These are phyloP conservation scores for Achaetomium macrosporum DNA, from an alignment of 2,329 filamentous ascomycete species.

Conservation along the genomic window DNA sequence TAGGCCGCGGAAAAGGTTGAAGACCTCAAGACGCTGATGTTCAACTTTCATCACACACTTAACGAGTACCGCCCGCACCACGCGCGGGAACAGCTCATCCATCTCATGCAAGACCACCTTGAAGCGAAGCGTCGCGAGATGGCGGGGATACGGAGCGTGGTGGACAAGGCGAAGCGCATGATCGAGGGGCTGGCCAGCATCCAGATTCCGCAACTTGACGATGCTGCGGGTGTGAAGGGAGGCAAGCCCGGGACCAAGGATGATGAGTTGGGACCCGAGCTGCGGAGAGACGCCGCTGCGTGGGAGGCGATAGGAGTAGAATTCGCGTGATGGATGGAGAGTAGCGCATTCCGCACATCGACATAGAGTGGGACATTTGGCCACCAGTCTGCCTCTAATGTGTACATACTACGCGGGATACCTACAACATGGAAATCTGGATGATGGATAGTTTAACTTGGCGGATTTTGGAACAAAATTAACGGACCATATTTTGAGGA, in stretches of 20 bases:
- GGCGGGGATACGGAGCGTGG: conserved; percentile 57
- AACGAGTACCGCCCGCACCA: conserved; percentile 95
- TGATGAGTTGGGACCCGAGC: neutral
- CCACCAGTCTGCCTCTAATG: no score
- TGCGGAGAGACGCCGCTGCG: conserved; percentile 11
- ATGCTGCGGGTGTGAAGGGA: conserved; percentile 18
- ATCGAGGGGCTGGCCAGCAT: conserved; percentile 62
- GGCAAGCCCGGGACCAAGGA: conserved; percentile 9
- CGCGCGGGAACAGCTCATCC: conserved; percentile 78
- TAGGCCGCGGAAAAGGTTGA: conserved; percentile 65
- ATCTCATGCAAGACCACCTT: conserved; percentile 81
- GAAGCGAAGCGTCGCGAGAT: conserved; percentile 69
- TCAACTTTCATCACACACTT: conserved; percentile 88
- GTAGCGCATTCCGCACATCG: no score
- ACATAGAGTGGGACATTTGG: neutral
- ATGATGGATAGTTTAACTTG: no score
- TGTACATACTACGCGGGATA: no score
- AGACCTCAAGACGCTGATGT: conserved; percentile 74
- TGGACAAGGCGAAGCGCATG: conserved; percentile 66
- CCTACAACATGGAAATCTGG: no score
- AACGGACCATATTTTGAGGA: no score
- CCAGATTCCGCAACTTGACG: conserved; percentile 30
- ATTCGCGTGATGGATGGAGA: conserved; percentile 8
- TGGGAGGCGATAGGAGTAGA: conserved; percentile 23
- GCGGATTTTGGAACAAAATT: no score